These are phyloP conservation scores for Rhizophagus prolifer DNA, from an alignment of 192 early-diverging fungal genomes.

Conservation along the genomic window DNA sequence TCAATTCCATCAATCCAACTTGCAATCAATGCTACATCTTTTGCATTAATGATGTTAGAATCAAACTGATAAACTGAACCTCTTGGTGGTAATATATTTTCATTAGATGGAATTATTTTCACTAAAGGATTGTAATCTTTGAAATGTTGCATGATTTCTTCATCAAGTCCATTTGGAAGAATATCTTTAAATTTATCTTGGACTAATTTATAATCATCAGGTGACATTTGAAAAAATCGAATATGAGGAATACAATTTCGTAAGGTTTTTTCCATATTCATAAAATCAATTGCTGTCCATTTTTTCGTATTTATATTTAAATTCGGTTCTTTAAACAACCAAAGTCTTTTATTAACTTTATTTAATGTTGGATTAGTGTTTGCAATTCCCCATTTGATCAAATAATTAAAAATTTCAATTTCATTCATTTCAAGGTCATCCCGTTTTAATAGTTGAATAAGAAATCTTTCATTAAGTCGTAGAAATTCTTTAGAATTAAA, in stretches of 20 bases:
- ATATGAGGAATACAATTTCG: conserved; percentile 4
- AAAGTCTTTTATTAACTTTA: neutral
- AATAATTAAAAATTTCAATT: conserved; percentile 5
- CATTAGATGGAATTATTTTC: too few relatives aligned
- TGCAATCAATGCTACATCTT: too few relatives aligned
- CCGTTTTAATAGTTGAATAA: neutral
- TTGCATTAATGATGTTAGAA: too few relatives aligned
- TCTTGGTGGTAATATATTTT: too few relatives aligned
- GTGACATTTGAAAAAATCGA: conserved; percentile 2
- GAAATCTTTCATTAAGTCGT: neutral
- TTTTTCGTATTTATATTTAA: too few relatives aligned
- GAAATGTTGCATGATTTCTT: too few relatives aligned
- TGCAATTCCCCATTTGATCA: conserved; percentile 5
- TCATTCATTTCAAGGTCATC: neutral
- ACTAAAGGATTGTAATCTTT: too few relatives aligned
- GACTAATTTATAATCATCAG: neutral
- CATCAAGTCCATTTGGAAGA: too few relatives aligned
- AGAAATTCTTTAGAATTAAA: conserved; percentile 1
- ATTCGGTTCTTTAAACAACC: too few relatives aligned
- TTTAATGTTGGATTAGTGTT: neutral
- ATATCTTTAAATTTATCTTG: neutral
- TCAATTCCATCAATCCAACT: too few relatives aligned
- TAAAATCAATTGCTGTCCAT: conserved; percentile 1
- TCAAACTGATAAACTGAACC: too few relatives aligned
- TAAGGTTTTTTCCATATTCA: neutral